These are phyloP conservation scores for Candida easanensis DNA, from an alignment of 805 yeast species.

Conservation along the genomic window DNA sequence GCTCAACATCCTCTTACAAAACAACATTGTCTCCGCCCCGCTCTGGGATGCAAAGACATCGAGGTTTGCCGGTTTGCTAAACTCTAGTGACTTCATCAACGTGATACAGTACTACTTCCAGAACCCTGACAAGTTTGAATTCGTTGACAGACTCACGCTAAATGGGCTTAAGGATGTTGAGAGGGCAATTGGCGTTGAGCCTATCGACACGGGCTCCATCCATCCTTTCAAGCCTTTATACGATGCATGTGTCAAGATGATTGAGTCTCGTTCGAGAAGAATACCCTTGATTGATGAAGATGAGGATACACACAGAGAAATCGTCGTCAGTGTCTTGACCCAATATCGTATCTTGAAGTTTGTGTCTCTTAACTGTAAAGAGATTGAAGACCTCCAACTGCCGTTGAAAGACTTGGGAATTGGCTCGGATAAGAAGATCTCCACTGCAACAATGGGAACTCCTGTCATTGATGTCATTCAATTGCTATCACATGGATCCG, in stretches of 20 bases:
- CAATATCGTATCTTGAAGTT: conserved; percentile 95
- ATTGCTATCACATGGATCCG: conserved; percentile 70
- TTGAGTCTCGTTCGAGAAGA: conserved; percentile 83
- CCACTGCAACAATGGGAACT: conserved; percentile 82
- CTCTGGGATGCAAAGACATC: conserved; percentile 90
- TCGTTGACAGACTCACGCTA: conserved; percentile 80
- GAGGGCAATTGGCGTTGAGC: conserved; percentile 79
- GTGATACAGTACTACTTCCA: conserved; percentile 93
- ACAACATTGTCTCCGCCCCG: conserved; percentile 94
- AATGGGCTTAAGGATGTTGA: conserved; percentile 87
- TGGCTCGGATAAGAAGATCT: conserved; percentile 55
- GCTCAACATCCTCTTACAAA: conserved; percentile 83
- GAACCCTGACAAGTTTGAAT: conserved; percentile 81
- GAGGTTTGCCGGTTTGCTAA: conserved; percentile 89
- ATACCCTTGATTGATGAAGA: conserved; percentile 94
- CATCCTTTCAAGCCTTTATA: conserved; percentile 88
- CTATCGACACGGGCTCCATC: conserved; percentile 80
- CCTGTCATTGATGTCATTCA: conserved; percentile 94
- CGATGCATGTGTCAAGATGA: conserved; percentile 92
- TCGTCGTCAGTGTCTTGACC: conserved; percentile 91
- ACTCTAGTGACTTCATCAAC: conserved; percentile 89
- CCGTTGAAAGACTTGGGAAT: conserved; percentile 70
- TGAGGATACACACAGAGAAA: conserved; percentile 87
- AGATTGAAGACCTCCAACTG: conserved; percentile 75
- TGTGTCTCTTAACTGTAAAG: conserved; percentile 94